These are phyloP conservation scores for Ramicandelaber brevisporus DNA, from an alignment of 192 early-diverging fungal species.

Conservation along the genomic window DNA sequence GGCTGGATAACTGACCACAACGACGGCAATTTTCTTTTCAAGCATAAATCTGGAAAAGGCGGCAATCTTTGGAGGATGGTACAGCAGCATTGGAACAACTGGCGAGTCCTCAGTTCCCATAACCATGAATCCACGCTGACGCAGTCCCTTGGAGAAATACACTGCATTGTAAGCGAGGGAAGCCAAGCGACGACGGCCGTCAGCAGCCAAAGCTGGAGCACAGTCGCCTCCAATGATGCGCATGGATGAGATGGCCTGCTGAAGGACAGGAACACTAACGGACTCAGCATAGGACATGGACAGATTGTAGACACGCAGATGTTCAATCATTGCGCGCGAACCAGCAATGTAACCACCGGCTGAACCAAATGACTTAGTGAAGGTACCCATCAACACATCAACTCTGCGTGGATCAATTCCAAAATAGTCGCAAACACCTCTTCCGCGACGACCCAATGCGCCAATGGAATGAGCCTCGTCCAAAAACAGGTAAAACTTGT, in stretches of 20 bases:
- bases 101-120: slow-evolving; percentile 71
- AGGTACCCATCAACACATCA: slow-evolving; percentile 93
- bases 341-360: slow-evolving; percentile 88
- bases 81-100: slow-evolving; percentile 73
- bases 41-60: slow-evolving; percentile 87
- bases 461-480: slow-evolving; percentile 97
- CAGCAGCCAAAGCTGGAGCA: slow-evolving; percentile 42
- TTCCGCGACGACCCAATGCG: slow-evolving; percentile 75
- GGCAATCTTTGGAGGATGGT: slow-evolving; percentile 87
- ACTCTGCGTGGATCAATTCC: slow-evolving; percentile 68
- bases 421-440: slow-evolving; percentile 92
- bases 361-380: slow-evolving; percentile 94
- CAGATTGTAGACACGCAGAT: slow-evolving; percentile 50
- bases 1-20: slow-evolving; percentile 92
- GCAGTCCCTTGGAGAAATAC: slow-evolving; percentile 55
- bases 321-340: slow-evolving; percentile 43
- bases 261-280: slow-evolving; percentile 58
- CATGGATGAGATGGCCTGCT: slow-evolving; percentile 75
- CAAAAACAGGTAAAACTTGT: slow-evolving; percentile 88
- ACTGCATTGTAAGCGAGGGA: slow-evolving; percentile 65
- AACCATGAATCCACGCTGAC: slow-evolving; percentile 81
- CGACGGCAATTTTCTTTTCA: slow-evolving; percentile 71
- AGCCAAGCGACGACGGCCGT: slow-evolving; percentile 61
- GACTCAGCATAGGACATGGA: slow-evolving; percentile 77
- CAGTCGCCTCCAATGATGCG: slow-evolving; percentile 86